Evolutionary conservation across 148 eudicot species (phyloP), one percentile per base, ranked within the genome.

Genomic region (Rhododendron vialii): DNA sequence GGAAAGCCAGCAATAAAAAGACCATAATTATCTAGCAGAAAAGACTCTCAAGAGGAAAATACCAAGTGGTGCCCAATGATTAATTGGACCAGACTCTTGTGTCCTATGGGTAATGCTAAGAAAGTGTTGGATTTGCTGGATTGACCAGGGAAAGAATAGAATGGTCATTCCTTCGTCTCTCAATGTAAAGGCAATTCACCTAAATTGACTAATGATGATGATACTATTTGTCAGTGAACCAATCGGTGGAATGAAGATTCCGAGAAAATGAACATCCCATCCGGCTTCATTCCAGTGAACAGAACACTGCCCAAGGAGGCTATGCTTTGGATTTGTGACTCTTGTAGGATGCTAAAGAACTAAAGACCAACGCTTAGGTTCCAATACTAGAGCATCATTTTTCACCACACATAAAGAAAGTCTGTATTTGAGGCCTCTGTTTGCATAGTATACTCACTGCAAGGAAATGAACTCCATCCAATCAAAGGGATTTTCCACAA

Each of bases 401-500:
- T 81, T 20, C 82, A 22, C 69, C 10, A 3, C 22, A 55, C 3
- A 63, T 75, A 36, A 76, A 12, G 51, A 6, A 38, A 75, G 79
- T 76, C 73, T 74, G 26, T 53, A 71, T 51, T 7, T 50, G 15
- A 50, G 61, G 81, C 30, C 17, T 45, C 5, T 50, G 75, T 53
- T 57, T 45, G 11, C 36, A 36, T 2, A 22, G 74, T 67, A 84
- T 80, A 91, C 96, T 93, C 89, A 93, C 98, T 91, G 93, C 26
- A 95, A 83, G 59, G 96, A 93, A 85, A 95, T 95, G 67, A 95
- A 91, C 87, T 95, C 98, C 98, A 95, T 95, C 98, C 98, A 95
- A 83, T 95, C 98, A 50, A 95, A 95, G 38, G 98, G 98, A 87
- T 95, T 95, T 74, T 92, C 90, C 4, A 91, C 93, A 48, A 91